Conservation (phyloP, 176 grass and related monocot species). For the Carex myosuroides region DNA sequence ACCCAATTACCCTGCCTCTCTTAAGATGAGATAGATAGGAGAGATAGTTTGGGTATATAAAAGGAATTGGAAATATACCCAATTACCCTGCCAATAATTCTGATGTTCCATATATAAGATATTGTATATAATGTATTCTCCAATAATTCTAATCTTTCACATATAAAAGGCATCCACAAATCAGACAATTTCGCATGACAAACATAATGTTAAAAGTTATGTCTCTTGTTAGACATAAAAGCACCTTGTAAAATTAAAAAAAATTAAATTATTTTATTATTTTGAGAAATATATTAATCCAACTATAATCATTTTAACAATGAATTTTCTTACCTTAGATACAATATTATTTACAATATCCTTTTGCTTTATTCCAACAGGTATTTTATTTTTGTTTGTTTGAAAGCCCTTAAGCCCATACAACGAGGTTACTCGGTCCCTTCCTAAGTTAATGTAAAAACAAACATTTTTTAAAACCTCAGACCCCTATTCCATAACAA, state of each 20-base stretch:
- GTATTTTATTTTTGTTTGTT: too few relatives aligned
- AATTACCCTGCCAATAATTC: neutral
- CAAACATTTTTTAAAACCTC: too few relatives aligned
- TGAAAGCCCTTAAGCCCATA: too few relatives aligned
- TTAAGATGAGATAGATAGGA: neutral
- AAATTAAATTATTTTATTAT: too few relatives aligned
- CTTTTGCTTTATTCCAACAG: constrained; percentile 65
- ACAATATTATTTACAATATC: constrained; percentile 59
- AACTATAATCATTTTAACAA: too few relatives aligned
- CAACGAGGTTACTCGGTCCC: too few relatives aligned
- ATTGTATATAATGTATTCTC: neutral
- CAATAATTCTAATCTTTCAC: too few relatives aligned
- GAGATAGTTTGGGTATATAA: neutral
- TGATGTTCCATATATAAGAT: neutral
- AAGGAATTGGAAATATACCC: neutral
- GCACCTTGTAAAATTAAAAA: neutral
- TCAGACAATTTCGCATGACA: neutral
- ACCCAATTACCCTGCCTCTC: neutral
- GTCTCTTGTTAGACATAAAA: neutral
- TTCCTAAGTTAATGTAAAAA: too few relatives aligned
- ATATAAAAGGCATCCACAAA: neutral
- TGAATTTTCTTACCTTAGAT: constrained; percentile 41
- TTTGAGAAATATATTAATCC: too few relatives aligned
- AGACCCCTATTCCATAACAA: too few relatives aligned
- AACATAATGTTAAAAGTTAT: neutral